Conservation (phyloP, 2,329 filamentous ascomycete genomes). For the Aureobasidium sp. region DNA sequence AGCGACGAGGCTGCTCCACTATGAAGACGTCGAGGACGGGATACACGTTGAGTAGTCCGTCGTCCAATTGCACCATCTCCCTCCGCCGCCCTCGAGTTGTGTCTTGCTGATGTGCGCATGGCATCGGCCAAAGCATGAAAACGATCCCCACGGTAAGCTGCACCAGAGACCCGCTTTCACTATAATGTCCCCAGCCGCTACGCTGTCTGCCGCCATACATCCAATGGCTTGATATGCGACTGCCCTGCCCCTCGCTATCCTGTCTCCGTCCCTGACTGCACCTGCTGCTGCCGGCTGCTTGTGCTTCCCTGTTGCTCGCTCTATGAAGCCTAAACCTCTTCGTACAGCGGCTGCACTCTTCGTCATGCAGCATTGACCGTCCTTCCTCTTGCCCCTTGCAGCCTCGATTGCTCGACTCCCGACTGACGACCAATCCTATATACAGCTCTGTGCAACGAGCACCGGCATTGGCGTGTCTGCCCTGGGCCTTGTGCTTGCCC, state of each 20-base stretch:
- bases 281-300: neutral
- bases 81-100: neutral
- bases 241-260: constrained; percentile 7
- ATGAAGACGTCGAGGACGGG: constrained; percentile 27
- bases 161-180: constrained; percentile 5
- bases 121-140: constrained; percentile 35
- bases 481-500: constrained; percentile 51
- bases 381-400: constrained; percentile 1
- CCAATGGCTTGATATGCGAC: neutral
- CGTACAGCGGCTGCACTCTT: constrained; percentile 5
- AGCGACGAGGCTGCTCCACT: constrained; percentile 21
- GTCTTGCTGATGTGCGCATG: constrained; percentile 17
- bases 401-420: neutral
- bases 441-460: constrained; percentile 56
- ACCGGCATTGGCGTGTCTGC: constrained; percentile 53
- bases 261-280: neutral
- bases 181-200: constrained; percentile 9
- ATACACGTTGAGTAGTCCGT: constrained; percentile 7
- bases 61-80: neutral
- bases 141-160: constrained; percentile 38
- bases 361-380: constrained; percentile 13
- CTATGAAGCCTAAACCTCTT: constrained; percentile 2
- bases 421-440: constrained; percentile 19
- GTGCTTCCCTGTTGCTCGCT: constrained; percentile 1
- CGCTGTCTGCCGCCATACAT: constrained; percentile 1